phyloP scores from a whole-genome alignment of 1,284 basidiomycete genomes.

The Marasmius oreades region DNA sequence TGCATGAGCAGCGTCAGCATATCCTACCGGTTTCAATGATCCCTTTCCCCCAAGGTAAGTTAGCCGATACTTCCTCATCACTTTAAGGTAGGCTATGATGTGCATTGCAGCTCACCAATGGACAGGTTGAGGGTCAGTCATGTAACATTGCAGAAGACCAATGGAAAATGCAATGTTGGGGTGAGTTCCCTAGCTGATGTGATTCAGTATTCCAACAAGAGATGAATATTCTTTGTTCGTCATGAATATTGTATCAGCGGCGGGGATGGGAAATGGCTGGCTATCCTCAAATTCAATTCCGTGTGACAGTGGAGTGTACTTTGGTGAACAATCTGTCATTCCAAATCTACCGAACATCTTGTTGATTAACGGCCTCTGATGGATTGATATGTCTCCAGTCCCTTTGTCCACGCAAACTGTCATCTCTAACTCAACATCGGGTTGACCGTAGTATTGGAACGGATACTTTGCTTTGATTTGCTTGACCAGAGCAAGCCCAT shows the following conservation, averaged over 20 bases:
- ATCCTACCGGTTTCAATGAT: not conserved
- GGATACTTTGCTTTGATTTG: no score
- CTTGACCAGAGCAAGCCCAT: no score
- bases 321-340: constrained; percentile 18
- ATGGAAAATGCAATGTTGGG: constrained; percentile 30
- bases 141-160: constrained; percentile 22
- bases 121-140: constrained; percentile 21
- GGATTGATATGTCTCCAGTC: constrained; percentile 15
- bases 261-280: constrained; percentile 9
- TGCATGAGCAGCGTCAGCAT: constrained; percentile 19
- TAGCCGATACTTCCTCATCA: constrained; percentile 12
- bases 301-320: constrained; percentile 18
- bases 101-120: constrained; percentile 29
- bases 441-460: not conserved
- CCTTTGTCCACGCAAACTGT: not conserved
- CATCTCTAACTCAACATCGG: not conserved
- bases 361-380: constrained; percentile 23
- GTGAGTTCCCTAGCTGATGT: constrained; percentile 23
- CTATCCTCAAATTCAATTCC: constrained; percentile 15
- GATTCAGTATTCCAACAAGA: constrained; percentile 27
- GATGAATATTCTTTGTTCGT: constrained; percentile 22
- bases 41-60: constrained; percentile 20
- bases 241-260: constrained; percentile 20
- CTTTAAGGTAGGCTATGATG: constrained; percentile 29
- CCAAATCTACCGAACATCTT: constrained; percentile 20